Evolutionary conservation across 2,329 filamentous ascomycete genomes (phyloP).

Genomic region (Pyrenochaeta sp.): DNA sequence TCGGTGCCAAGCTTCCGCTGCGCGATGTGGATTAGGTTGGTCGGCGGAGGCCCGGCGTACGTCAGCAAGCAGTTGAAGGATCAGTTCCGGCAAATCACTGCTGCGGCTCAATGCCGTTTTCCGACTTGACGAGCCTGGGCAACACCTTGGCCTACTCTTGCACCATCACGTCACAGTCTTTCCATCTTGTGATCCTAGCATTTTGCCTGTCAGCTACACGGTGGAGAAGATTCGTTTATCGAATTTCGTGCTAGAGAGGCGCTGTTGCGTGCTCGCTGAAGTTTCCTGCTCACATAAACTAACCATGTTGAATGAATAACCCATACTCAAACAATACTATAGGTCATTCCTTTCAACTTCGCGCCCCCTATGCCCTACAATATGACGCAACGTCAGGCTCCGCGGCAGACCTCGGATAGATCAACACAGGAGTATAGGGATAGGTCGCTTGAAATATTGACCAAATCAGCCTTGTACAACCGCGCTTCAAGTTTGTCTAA

Average conservation of each 20-base stretch:
- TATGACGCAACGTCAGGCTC: not conserved
- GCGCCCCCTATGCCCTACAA: not conserved
- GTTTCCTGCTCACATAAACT: not conserved
- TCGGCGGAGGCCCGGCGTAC: constrained; percentile 35
- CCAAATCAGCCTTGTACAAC: not conserved
- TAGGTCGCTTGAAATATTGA: constrained; percentile 4
- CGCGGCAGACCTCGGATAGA: not conserved
- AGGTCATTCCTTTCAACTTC: no score
- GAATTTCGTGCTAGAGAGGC: constrained; percentile 12
- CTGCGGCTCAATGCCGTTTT: constrained; percentile 26
- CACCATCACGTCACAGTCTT: constrained; percentile 8
- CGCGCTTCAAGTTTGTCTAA: not conserved
- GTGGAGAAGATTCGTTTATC: not conserved
- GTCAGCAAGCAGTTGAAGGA: constrained; percentile 23
- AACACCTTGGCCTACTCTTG: constrained; percentile 32
- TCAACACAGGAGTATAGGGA: constrained; percentile 8
- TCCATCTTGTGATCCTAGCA: constrained; percentile 3
- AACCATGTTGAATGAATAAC: no score
- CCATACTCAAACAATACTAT: no score
- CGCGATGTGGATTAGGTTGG: constrained; percentile 22
- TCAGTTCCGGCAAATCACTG: constrained; percentile 26
- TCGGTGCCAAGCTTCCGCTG: constrained; percentile 35
- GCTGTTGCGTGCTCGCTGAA: constrained; percentile 7
- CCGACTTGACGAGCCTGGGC: constrained; percentile 37
- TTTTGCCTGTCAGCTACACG: constrained; percentile 5